phyloP scores from a whole-genome alignment of 23 red algal genomes.

The Agarophyton chilense region DNA sequence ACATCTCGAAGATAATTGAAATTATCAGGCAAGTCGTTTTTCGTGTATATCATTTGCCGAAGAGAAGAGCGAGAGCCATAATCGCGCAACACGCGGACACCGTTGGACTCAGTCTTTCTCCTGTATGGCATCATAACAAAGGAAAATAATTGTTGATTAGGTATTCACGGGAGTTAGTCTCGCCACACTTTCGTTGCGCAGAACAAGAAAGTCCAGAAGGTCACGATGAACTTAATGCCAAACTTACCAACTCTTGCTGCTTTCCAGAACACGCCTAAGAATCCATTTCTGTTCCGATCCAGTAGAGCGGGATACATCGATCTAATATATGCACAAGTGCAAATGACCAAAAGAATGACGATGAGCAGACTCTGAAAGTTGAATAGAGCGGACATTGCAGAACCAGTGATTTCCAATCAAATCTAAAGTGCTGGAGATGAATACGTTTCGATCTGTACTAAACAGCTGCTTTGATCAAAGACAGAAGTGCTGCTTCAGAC shows the following conservation, averaged over 20 bases:
- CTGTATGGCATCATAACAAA: conserved; percentile 14
- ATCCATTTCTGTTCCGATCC: conserved; percentile 91
- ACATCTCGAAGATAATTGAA: neutral
- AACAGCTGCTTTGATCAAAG: neutral
- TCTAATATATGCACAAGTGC: conserved; percentile 96
- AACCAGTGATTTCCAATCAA: neutral
- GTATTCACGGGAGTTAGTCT: neutral
- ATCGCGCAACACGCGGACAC: conserved; percentile 74
- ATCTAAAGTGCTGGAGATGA: neutral
- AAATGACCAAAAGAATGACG: conserved; percentile 95
- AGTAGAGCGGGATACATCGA: conserved; percentile 90
- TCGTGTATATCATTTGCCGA: conserved; percentile 39
- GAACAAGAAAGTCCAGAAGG: neutral
- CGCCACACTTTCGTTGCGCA: neutral
- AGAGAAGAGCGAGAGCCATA: conserved; percentile 80
- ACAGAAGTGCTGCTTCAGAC: neutral
- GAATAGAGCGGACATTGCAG: conserved; percentile 94
- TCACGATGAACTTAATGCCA: neutral
- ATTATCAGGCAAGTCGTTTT: neutral
- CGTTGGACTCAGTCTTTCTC: conserved; percentile 93
- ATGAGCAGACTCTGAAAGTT: conserved; percentile 98
- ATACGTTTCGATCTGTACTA: neutral
- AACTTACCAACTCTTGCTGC: conserved; percentile 90
- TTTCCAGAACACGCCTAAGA: conserved; percentile 98
- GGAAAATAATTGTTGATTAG: neutral